phyloP scores from a whole-genome alignment of 306 rosid genomes.

The Luffa acutangula region DNA sequence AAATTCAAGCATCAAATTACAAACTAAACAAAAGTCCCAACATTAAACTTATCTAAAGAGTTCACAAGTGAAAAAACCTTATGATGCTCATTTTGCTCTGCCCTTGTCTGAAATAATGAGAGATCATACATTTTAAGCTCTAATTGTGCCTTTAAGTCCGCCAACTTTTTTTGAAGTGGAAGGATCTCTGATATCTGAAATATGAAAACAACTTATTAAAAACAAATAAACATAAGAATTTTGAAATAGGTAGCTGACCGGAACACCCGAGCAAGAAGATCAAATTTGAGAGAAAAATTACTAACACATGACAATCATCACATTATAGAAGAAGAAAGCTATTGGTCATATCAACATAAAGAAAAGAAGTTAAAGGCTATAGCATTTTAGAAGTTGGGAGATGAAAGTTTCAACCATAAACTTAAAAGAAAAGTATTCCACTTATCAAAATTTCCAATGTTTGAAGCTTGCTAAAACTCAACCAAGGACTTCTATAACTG shows the following conservation, averaged over 20 bases:
- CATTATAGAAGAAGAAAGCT: background rate
- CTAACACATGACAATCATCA: background rate
- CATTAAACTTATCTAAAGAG: background rate
- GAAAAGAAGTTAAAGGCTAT: background rate
- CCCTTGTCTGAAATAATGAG: slow-evolving; percentile 73
- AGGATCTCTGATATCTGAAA: slow-evolving; percentile 61
- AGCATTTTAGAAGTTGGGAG: background rate
- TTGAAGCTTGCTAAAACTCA: background rate
- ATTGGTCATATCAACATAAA: background rate
- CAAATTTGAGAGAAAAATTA: background rate
- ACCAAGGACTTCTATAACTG: background rate
- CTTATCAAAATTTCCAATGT: background rate
- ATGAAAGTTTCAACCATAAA: background rate
- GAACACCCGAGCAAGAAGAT: background rate
- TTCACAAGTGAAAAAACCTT: slow-evolving; percentile 38
- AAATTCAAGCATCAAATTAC: background rate
- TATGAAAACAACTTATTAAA: slow-evolving; percentile 17
- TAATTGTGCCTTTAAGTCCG: slow-evolving; percentile 53
- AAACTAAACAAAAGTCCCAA: background rate
- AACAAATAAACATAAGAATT: background rate
- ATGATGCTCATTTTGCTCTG: slow-evolving; percentile 92
- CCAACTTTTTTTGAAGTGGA: slow-evolving; percentile 71
- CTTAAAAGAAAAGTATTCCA: background rate
- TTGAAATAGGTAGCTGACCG: background rate
- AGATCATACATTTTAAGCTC: slow-evolving; percentile 82